Conservation (phyloP, 768 basidiomycete species). For the Collybia mongolica region DNA sequence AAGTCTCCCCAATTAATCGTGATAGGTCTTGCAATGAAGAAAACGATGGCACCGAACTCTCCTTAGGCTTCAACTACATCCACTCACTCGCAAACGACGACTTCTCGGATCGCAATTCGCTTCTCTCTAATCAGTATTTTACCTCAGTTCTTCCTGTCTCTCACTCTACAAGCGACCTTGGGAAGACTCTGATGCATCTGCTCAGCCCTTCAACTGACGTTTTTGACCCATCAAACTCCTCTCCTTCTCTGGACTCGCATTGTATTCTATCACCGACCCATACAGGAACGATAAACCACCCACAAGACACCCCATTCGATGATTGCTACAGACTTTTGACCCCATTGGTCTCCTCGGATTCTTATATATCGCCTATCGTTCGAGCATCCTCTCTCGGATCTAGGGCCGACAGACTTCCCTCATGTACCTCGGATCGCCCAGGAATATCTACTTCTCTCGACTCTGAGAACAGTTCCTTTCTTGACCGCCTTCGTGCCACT, state of each 20-base stretch:
- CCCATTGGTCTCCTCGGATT: slow-evolving; percentile 2
- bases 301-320: slow-evolving; percentile 5
- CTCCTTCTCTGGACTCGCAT: not conserved
- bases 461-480: not conserved
- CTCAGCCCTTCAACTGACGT: not conserved
- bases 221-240: too few relatives aligned
- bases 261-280: not conserved
- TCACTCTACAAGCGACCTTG: not conserved
- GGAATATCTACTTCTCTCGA: not conserved
- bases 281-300: not conserved
- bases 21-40: not conserved
- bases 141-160: not conserved
- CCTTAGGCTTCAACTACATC: not conserved
- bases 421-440: not conserved
- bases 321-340: slow-evolving; percentile 4
- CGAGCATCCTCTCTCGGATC: slow-evolving; percentile 2
- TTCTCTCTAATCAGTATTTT: not conserved
- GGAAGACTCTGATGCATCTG: not conserved
- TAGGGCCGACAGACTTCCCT: not conserved
- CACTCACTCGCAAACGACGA: not conserved
- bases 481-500: slow-evolving; percentile 4
- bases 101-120: not conserved
- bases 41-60: not conserved
- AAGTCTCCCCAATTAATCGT: not conserved
- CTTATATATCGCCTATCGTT: slow-evolving; percentile 11